Evolutionary conservation across 805 yeast genomes (phyloP).

Genomic region (Saccharomyces kudriavzevii): DNA sequence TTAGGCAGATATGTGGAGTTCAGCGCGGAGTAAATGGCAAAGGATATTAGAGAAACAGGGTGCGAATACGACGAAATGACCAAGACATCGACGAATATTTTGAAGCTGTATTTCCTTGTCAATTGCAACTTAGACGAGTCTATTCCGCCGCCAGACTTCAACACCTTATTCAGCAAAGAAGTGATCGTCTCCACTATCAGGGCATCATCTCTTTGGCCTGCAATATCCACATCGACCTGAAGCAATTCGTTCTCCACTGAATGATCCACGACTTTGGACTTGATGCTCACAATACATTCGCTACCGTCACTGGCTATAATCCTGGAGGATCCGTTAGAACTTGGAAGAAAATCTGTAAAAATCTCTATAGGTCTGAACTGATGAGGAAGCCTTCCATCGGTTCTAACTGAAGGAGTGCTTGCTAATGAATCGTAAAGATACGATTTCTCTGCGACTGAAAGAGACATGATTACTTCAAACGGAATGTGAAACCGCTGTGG

Average conservation of each 20-base stretch:
- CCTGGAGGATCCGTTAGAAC: conserved; percentile 88
- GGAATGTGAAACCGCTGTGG: neutral
- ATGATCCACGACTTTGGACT: conserved; percentile 65
- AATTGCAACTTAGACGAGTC: conserved; percentile 48
- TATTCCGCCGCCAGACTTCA: conserved; percentile 27
- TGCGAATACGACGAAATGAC: conserved; percentile 70
- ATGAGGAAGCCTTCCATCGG: conserved; percentile 68
- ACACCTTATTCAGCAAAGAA: conserved; percentile 40
- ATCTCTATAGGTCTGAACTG: conserved; percentile 88
- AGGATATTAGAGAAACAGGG: conserved; percentile 72
- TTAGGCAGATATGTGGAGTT: conserved; percentile 70
- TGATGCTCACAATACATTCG: conserved; percentile 87
- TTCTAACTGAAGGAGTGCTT: conserved; percentile 56
- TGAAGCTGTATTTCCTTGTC: conserved; percentile 68
- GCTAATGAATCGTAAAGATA: conserved; percentile 68
- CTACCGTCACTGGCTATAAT: conserved; percentile 81
- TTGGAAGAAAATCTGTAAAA: conserved; percentile 68
- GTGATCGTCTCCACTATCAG: conserved; percentile 55
- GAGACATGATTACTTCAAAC: conserved; percentile 34
- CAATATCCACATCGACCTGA: conserved; percentile 72
- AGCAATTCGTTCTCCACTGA: conserved; percentile 43
- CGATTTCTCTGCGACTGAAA: conserved; percentile 69
- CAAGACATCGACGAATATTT: conserved; percentile 70
- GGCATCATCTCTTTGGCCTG: conserved; percentile 75
- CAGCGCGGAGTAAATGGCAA: conserved; percentile 75